Conservation (phyloP, 1,284 basidiomycete genomes). For the Rhodotorula sp. region DNA sequence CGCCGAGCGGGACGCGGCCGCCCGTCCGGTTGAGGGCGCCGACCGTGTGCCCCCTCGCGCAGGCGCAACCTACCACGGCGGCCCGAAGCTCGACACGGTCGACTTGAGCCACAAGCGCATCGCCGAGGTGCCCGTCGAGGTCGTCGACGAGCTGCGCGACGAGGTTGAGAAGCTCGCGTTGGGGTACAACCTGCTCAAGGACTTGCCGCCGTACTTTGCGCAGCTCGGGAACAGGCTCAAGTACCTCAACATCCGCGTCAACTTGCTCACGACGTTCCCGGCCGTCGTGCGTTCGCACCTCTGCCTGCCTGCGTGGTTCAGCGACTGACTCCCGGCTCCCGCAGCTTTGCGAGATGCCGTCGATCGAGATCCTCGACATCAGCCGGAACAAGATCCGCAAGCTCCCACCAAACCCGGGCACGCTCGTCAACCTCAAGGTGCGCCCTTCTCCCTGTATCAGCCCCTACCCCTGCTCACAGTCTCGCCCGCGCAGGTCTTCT, state of each 20-base stretch:
- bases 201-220: conserved; percentile 76
- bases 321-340: conserved; percentile 8
- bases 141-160: conserved; percentile 70
- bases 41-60: neutral
- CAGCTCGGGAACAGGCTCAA: conserved; percentile 70
- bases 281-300: conserved; percentile 66
- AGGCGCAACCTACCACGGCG: neutral
- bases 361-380: conserved; percentile 90
- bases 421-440: conserved; percentile 75
- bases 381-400: conserved; percentile 86
- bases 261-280: conserved; percentile 80
- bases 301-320: neutral
- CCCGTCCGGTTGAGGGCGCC: neutral
- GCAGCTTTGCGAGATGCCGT: conserved; percentile 80
- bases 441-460: conserved; percentile 42
- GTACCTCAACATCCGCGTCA: conserved; percentile 91
- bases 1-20: neutral
- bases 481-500: conserved; percentile 67
- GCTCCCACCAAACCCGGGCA: conserved; percentile 77
- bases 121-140: conserved; percentile 70
- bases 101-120: conserved; percentile 76
- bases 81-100: conserved; percentile 61
- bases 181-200: conserved; percentile 77
- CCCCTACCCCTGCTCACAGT: neutral
- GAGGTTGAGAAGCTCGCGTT: conserved; percentile 82